Base-by-base conservation (phyloP, 495 filamentous ascomycete genomes). In the Xylaria telfairii region DNA sequence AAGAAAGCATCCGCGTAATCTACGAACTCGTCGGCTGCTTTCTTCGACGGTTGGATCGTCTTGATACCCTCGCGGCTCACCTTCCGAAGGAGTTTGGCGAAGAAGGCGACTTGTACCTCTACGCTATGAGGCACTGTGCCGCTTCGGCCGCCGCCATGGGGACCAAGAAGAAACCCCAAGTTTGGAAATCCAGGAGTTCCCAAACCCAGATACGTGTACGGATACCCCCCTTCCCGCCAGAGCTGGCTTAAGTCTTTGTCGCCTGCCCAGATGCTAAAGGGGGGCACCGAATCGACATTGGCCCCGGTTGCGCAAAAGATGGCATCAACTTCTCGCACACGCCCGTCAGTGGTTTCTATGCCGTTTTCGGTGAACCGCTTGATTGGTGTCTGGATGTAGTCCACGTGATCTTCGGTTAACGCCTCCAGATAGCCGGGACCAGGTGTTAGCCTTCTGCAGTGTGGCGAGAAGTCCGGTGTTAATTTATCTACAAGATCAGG, bases 341-440 rank as follows among this genome's bases (percentile, higher is more conserved):
- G 70, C 41, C 88, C 88, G 71, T 88, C 87, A 19, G 76, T 77
- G 0, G 88, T 88, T 41, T 86, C 77, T 69, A 91, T 86, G 6
- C 87, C 88, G 1, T 79, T 88, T 37, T 81, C 80, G 0, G 87
- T 90, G 73, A 92, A 87, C 9, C 79, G 77, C 56, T 83, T 73
- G 76, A 93, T 93, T 26, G 77, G 82, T 0, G 82, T 83, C 56
- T 81, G 81, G 74, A 92, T 87, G 70, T 89, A 89, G 65, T 82
- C 79, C 34, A 90, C 89, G 68, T 93, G 92, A 24, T 86, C 82
- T 75, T 90, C 83, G 2, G 84, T 80, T 56, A 94, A 78, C 17
- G 91, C 87, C 72, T 93, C 91, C 21, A 94, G 86, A 75, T 93
- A 94, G 0, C 90, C 90, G 8, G 89, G 89, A 0, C 91, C 92